phyloP scores from a whole-genome alignment of 176 grass and related monocot genomes.

The Musa schizocarpa region DNA sequence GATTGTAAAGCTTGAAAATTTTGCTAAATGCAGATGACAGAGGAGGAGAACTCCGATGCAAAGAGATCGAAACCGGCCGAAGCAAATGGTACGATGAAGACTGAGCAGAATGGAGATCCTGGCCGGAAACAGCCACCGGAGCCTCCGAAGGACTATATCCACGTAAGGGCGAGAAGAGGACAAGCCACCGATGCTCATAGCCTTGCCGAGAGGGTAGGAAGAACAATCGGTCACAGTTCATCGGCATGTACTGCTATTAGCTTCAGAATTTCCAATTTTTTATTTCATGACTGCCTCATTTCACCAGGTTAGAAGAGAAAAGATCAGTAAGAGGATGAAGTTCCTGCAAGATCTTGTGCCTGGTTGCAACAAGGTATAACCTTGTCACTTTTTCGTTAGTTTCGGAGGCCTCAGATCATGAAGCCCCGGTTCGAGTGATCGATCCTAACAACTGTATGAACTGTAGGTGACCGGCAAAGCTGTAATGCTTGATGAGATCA shows the following conservation, averaged over 20 bases:
- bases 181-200: conserved; percentile 73
- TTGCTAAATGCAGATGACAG: conserved; percentile 21
- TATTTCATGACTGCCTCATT: not conserved
- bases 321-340: conserved; percentile 71
- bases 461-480: conserved; percentile 60
- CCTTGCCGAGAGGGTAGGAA: conserved; percentile 53
- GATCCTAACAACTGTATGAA: not conserved
- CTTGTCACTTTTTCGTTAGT: not conserved
- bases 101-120: no score
- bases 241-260: not conserved
- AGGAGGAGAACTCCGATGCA: conserved; percentile 8
- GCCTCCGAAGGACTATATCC: conserved; percentile 50
- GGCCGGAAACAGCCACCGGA: not conserved
- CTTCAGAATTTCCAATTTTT: not conserved
- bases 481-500: conserved; percentile 75
- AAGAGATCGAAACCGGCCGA: conserved; percentile 15
- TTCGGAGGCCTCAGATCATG: not conserved
- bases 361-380: conserved; percentile 48
- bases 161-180: conserved; percentile 55
- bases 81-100: no score
- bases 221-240: not conserved
- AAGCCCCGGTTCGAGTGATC: no score
- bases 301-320: conserved; percentile 56
- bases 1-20: not conserved
- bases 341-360: conserved; percentile 58